Evolutionary conservation across 768 basidiomycete species (phyloP).

Genomic region (Antrodiella citrinella): DNA sequence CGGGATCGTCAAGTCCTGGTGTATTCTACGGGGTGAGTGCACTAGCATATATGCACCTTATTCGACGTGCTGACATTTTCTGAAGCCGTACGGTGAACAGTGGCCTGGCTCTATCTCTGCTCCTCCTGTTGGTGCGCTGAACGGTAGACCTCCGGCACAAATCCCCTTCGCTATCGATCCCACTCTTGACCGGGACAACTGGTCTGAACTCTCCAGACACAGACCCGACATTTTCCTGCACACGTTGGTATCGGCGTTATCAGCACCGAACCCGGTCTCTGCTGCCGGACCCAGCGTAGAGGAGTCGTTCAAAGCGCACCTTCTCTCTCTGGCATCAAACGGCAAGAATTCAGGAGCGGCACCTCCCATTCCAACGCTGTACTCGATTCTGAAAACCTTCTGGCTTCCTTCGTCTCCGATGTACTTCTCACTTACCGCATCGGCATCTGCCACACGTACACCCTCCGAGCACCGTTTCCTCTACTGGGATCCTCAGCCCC

Average conservation of each 20-base stretch:
- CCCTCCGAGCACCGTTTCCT: constrained; percentile 71
- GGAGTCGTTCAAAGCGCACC: constrained; percentile 73
- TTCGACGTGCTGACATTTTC: not conserved
- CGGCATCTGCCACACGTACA: constrained; percentile 56
- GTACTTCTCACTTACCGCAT: constrained; percentile 71
- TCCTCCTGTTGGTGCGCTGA: constrained; percentile 14
- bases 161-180: constrained; percentile 37
- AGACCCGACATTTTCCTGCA: constrained; percentile 52
- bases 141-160: constrained; percentile 11
- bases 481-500: constrained; percentile 83
- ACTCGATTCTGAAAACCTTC: constrained; percentile 74
- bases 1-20: constrained; percentile 4
- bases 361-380: constrained; percentile 53
- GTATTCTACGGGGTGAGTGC: constrained; percentile 1
- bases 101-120: constrained; percentile 18
- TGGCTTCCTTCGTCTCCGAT: constrained; percentile 77
- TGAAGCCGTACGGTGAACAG: constrained; percentile 1
- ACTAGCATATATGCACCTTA: not conserved
- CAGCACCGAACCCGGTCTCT: constrained; percentile 56
- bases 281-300: constrained; percentile 54
- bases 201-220: constrained; percentile 50
- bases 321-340: constrained; percentile 51
- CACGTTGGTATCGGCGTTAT: constrained; percentile 47
- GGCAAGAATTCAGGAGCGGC: constrained; percentile 35
- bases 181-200: constrained; percentile 49